Evolutionary conservation across 1,284 basidiomycete genomes (phyloP), one percentile per base, ranked within the genome.

Genomic region (Malassezia nana): DNA sequence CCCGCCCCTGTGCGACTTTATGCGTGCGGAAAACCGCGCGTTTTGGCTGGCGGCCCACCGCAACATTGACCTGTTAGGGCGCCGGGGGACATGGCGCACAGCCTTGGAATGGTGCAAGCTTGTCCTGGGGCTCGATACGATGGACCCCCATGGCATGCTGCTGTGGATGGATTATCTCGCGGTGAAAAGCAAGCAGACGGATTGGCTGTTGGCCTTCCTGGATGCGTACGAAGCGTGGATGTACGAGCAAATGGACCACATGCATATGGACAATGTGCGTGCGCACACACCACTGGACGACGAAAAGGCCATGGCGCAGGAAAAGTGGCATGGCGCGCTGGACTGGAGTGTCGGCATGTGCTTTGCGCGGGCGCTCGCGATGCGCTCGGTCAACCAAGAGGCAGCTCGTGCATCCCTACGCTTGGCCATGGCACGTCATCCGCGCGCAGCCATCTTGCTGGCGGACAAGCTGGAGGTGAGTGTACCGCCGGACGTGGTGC

Each of bases 101-200:
- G 64, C 72, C 22, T 57, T 74, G 13, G 72, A 74, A 44, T 74
- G 68, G 68, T 49, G 60, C 51, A 74, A 72, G 52, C 45, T 74
- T 35, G 46, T 74, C 6, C 45, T 72, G 1, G 67, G 63, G 0
- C 52, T 70, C 2, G 65, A 67, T 28, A 61, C 56, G 2, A 60
- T 62, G 18, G 72, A 74, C 30, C 72, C 69, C 13, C 72, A 74
- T 33, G 72, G 63, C 9, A 61, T 63, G 31, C 31, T 74, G 49
- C 63, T 74, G 4, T 72, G 69, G 68, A 60, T 74, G 30, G 72
- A 74, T 42, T 74, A 72, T 24, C n/a, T 74, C 6, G 67, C 68
- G 9, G 59, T 72, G 51, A 74, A 74, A 46, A 54, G 60, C 6
- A 55, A 56, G 20, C 67, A 71, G 42, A 53, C 62, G 29, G 42